Base-by-base conservation (phyloP, 805 yeast species). In the Myxozyma neglecta region DNA sequence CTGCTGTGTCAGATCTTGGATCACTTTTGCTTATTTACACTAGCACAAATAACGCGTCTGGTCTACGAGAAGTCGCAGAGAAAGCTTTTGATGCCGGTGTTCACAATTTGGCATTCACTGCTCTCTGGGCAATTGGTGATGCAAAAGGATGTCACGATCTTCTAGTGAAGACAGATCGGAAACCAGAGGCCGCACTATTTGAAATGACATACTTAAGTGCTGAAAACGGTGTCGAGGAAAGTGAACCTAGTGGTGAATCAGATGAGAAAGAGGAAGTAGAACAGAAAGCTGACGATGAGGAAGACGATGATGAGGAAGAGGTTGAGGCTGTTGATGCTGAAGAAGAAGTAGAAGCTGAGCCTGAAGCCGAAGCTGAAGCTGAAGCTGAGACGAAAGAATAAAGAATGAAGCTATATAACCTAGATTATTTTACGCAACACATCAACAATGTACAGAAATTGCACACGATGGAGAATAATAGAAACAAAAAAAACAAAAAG, bases 41-140 rank as follows among this genome's bases (percentile, higher is more conserved):
- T 9, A 88, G 97, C 7, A 81, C 92, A 53, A 92, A 90, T 72
- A 81, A 90, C 74, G 79, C 78, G 68, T 76, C 75, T 9, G 87
- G 84, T 44, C 81, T 94, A 65, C 73, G 77, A 20, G 77, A 79
- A 58, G 80, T 93, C 43, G 96, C 94, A 6, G 78, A 79, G 58
- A 75, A 77, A 51, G 92, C 97, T 53, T 85, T 82, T 68, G 77
- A 73, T n/a, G 81, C 78, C 49, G 97, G 97, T 53, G 87, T 87
- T 73, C 89, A 85, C 75, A 94, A 94, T 74, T 79, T 92, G 60
- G 96, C 98, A 32, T 94, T 91, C 79, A 90, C 89, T 72, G 88
- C 97, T 11, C 85, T 85, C 74, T 94, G 98, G 98, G 79, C 85
- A 57, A 83, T 87, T 37, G 93, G 96, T 44, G 88, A 90, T 71